Evolutionary conservation across 768 basidiomycete species (phyloP), one percentile per base, ranked within the genome.

Genomic region (Clavaria fumosa): DNA sequence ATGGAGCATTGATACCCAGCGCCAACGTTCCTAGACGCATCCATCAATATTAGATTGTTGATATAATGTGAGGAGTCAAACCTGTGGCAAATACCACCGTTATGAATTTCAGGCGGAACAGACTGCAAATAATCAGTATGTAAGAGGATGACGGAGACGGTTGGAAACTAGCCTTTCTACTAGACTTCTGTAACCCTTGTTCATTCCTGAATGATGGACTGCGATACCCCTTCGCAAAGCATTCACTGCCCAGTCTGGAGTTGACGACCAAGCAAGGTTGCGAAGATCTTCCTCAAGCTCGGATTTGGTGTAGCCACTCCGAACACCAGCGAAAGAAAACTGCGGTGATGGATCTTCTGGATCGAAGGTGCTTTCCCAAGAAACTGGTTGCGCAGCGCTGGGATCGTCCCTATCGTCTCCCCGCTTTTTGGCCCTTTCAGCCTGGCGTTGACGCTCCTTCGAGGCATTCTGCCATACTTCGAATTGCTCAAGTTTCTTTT

Each of bases 1-100:
- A 64, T 1, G 79, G 79, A 0, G 77, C 78, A 47, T 82, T 82
- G 47, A 82, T 82, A 40, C 79, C 80, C 10, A 82, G 58, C 1
- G 79, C 78, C 38, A 81, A 58, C 4, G 78, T 80, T 1, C 72
- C 74, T 73, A 35, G 19, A 15, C 18, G 38, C 19, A 12, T 22
- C 35, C 14, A 35, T 14, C 7, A 7, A 34, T 15, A 5, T 40
- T 5, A 4, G 14, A 5, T 34, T 45, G 7, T 9, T 28, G 26
- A 9, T 9, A 19, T 26, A 14, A 6, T n/a, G 6, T 22, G 35
- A 21, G 38, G 20, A 5, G 33, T 10, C 22, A 42, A 35, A 70
- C 72, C 70, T 39, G 78, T 81, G 7, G 79, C 70, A 42, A 82
- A 69, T 22, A 81, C 60, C 4, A 82, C 72, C 14, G 71, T 68